Conservation (phyloP, 768 basidiomycete genomes). For the Nidularia pulvinata region DNA sequence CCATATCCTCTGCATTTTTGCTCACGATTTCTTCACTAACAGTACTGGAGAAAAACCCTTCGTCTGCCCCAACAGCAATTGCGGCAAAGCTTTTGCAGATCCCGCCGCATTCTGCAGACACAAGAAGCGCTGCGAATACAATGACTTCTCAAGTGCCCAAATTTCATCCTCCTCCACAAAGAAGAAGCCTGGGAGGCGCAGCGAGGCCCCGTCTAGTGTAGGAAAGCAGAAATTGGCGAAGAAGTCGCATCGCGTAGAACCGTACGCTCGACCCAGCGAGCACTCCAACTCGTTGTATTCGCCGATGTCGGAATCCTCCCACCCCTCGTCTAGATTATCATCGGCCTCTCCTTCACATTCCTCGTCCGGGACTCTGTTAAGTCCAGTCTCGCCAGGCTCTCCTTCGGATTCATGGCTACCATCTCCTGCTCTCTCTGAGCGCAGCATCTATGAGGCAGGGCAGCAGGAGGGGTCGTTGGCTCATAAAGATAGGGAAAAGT, state of each 20-base stretch:
- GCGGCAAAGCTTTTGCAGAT: constrained; percentile 16
- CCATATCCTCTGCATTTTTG: not conserved
- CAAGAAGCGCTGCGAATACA: constrained; percentile 22
- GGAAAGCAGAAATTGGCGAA: not conserved
- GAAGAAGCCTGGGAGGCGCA: no score
- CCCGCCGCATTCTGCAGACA: constrained; percentile 26
- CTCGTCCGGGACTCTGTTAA: no score
- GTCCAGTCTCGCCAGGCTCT: no score
- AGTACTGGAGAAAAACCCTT: constrained; percentile 24
- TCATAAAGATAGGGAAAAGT: no score
- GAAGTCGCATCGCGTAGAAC: not conserved
- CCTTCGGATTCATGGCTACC: no score
- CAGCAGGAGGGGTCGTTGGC: no score
- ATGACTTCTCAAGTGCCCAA: not conserved
- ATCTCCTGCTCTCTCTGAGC: no score
- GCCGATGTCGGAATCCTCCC: not conserved
- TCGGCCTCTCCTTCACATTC: not conserved
- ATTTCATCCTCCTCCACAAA: not conserved
- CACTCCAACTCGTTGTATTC: not conserved
- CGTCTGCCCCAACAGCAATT: constrained; percentile 21
- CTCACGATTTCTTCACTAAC: not conserved
- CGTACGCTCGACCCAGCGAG: not conserved
- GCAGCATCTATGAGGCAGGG: no score
- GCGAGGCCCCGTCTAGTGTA: no score
- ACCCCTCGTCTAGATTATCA: not conserved